Conservation (phyloP, 345 rosid genomes). For the Aquilaria sinensis region DNA sequence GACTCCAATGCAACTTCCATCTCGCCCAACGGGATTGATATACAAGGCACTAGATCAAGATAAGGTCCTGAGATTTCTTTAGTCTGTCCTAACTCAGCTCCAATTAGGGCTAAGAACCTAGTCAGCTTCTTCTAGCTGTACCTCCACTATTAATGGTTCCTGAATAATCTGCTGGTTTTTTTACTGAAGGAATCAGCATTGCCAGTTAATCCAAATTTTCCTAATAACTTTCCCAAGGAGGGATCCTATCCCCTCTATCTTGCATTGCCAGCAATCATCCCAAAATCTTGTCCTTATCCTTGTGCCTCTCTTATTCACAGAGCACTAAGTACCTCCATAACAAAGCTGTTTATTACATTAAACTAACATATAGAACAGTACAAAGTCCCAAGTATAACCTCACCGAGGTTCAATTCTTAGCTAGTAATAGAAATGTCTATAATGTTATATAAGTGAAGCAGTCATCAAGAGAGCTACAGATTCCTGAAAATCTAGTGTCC, state of each 20-base stretch:
- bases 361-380: not conserved
- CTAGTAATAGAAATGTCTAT: not conserved
- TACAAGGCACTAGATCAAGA: no score
- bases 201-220: not conserved
- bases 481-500: constrained; percentile 4
- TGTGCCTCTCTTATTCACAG: not conserved
- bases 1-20: no score
- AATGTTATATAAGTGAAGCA: not conserved
- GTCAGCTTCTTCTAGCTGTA: no score
- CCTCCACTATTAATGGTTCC: no score
- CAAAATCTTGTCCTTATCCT: not conserved
- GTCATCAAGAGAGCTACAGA: not conserved
- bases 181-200: no score
- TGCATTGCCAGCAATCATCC: not conserved
- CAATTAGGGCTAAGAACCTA: no score
- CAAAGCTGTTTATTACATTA: not conserved
- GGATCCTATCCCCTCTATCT: not conserved
- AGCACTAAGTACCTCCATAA: constrained; percentile 2
- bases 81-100: no score
- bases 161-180: no score
- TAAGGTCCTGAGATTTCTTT: no score
- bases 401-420: not conserved
- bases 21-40: no score
- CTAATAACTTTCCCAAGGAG: not conserved
- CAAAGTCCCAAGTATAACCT: constrained; percentile 1